Conservation (phyloP, 352 stramenopile species). For the Phytophthora citrophthora region DNA sequence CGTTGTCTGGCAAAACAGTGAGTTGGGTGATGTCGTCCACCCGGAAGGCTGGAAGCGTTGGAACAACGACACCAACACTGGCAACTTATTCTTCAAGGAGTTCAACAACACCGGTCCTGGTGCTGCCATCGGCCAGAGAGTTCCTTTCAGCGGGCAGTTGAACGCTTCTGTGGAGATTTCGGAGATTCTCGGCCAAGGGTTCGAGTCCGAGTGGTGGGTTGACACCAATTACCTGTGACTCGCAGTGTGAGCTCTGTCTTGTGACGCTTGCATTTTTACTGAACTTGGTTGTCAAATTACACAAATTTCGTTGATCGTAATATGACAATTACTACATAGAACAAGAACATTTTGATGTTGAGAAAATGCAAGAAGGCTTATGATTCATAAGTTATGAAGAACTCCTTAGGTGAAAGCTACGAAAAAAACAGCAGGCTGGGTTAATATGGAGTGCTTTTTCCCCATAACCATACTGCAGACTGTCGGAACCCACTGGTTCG, state of each 20-base stretch:
- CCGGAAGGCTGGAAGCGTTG: slow-evolving; percentile 8
- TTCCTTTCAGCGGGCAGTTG: slow-evolving; percentile 15
- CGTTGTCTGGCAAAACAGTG: slow-evolving; percentile 12
- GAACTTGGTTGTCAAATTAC: too few species aligned
- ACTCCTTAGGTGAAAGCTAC: too few species aligned
- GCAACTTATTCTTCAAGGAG: slow-evolving; percentile 19
- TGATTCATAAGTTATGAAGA: too few species aligned
- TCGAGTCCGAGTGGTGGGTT: slow-evolving; percentile 14
- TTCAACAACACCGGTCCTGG: slow-evolving; percentile 17
- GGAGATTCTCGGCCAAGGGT: slow-evolving; percentile 8
- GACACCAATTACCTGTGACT: slow-evolving; percentile 4
- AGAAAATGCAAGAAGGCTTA: too few species aligned
- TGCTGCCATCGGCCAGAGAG: slow-evolving; percentile 6
- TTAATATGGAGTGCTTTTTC: too few species aligned
- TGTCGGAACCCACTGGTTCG: too few species aligned
- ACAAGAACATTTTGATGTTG: too few species aligned
- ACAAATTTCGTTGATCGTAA: too few species aligned
- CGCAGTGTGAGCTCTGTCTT: neutral
- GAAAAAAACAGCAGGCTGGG: too few species aligned
- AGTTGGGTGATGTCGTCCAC: slow-evolving; percentile 5
- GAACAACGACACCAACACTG: slow-evolving; percentile 12
- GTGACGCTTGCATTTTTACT: too few species aligned
- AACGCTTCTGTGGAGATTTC: neutral
- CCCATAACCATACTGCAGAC: too few species aligned
- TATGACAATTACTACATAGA: too few species aligned